Percentiles rank a stretch among this genome's conserved stretches.
Evolutionary conservation across 2,329 filamentous ascomycete species (phyloP).

Genomic region (Sarocladium brachiariae): DNA sequence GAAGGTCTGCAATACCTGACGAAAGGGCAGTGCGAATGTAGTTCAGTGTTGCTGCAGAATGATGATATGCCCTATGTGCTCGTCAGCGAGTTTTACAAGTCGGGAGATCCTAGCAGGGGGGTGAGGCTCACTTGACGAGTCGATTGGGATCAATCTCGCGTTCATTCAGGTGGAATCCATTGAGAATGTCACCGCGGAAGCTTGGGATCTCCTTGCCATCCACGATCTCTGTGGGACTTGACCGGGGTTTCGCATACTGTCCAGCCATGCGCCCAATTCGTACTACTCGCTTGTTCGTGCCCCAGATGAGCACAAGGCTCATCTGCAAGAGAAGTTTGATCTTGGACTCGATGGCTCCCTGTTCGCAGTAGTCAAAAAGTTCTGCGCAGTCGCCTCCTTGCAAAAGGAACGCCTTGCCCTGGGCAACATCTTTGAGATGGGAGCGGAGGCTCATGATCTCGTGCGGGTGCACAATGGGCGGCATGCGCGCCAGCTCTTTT

Average conservation of each 20-base stretch:
- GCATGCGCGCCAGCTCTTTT: slow-evolving; percentile 59
- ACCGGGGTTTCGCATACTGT: slow-evolving; percentile 94
- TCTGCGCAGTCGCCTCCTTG: slow-evolving; percentile 97
- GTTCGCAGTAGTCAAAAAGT: slow-evolving; percentile 92
- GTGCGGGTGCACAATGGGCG: slow-evolving; percentile 70
- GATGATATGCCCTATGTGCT: slow-evolving; percentile 72
- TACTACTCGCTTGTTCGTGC: slow-evolving; percentile 72
- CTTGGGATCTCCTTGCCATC: slow-evolving; percentile 77
- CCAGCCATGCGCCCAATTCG: slow-evolving; percentile 94
- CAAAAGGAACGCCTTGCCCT: slow-evolving; percentile 85
- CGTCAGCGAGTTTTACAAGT: slow-evolving; percentile 9
- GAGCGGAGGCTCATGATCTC: slow-evolving; percentile 77
- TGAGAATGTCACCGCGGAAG: slow-evolving; percentile 93
- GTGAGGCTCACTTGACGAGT: slow-evolving; percentile 56
- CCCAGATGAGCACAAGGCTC: slow-evolving; percentile 93
- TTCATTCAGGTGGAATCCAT: slow-evolving; percentile 73
- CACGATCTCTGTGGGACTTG: slow-evolving; percentile 76
- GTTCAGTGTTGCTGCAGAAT: slow-evolving; percentile 91
- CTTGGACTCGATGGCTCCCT: slow-evolving; percentile 86
- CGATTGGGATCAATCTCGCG: slow-evolving; percentile 75
- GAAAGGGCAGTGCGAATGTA: slow-evolving; percentile 79
- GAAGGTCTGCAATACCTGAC: slow-evolving; percentile 87
- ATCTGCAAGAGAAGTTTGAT: slow-evolving; percentile 96
- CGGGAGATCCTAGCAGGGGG: no score
- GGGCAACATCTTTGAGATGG: slow-evolving; percentile 75